phyloP scores from a whole-genome alignment of 2,329 filamentous ascomycete species.

The Dothideomycetes sp. region DNA sequence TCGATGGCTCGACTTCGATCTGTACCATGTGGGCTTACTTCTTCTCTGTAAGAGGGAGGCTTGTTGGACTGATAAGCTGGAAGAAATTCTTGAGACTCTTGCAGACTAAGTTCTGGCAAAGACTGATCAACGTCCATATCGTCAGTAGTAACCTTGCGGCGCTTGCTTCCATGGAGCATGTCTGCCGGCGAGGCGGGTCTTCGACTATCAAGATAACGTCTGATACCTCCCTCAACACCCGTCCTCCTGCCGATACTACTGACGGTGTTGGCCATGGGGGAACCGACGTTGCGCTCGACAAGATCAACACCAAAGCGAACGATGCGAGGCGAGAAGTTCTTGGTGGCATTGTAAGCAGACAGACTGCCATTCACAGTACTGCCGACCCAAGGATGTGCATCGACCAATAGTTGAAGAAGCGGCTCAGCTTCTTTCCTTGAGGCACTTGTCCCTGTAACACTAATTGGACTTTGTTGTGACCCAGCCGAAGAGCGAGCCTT shows the following conservation, averaged over 20 bases:
- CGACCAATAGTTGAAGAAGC: slow-evolving; percentile 75
- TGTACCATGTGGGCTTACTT: slow-evolving; percentile 23
- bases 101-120: slow-evolving; percentile 18
- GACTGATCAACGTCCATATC: slow-evolving; percentile 43
- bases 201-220: slow-evolving; percentile 63
- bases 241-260: slow-evolving; percentile 75
- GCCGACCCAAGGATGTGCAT: slow-evolving; percentile 76
- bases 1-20: slow-evolving; percentile 19
- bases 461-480: slow-evolving; percentile 19
- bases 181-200: slow-evolving; percentile 41
- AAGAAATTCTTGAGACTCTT: slow-evolving; percentile 51
- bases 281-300: slow-evolving; percentile 74
- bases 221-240: slow-evolving; percentile 76
- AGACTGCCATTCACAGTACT: slow-evolving; percentile 68
- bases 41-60: slow-evolving; percentile 27
- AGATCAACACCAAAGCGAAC: slow-evolving; percentile 82
- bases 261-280: slow-evolving; percentile 77
- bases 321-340: slow-evolving; percentile 82
- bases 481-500: slow-evolving; percentile 23
- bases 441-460: slow-evolving; percentile 28
- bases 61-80: slow-evolving; percentile 76
- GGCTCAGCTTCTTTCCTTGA: slow-evolving; percentile 58
- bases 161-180: slow-evolving; percentile 25
- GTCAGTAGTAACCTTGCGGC: slow-evolving; percentile 36
- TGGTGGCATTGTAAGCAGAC: slow-evolving; percentile 76